Conservation (phyloP, 805 yeast species). For the Komagataella kurtzmanii region DNA sequence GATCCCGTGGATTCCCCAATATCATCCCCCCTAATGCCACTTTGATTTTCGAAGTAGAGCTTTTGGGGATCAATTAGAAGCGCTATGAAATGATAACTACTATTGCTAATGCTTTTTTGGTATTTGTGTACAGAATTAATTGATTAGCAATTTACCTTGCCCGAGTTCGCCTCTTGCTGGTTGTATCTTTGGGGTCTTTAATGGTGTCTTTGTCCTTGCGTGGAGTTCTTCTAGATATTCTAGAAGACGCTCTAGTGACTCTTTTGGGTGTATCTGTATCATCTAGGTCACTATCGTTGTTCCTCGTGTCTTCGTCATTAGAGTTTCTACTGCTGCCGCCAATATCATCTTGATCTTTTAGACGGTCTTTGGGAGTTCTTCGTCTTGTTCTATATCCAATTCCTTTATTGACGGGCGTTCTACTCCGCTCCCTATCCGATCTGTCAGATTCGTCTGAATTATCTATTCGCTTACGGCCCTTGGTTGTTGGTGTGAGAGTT, state of each 20-base stretch:
- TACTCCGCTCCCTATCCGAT: conserved; percentile 3
- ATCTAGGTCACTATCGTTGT: not conserved
- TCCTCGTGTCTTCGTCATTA: conserved; percentile 4
- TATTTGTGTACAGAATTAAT: not conserved
- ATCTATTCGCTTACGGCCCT: conserved; percentile 2
- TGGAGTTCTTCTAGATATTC: conserved; percentile 1
- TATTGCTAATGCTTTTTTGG: not conserved
- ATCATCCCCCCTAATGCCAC: conserved; percentile 95
- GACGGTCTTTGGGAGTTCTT: not conserved
- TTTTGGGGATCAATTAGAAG: conserved; percentile 36
- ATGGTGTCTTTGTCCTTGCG: conserved; percentile 1
- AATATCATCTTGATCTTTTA: conserved; percentile 4
- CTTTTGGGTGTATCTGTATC: not conserved
- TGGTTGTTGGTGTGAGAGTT: not conserved
- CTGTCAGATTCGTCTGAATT: conserved; percentile 3
- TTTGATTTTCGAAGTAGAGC: conserved; percentile 74
- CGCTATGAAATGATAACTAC: not conserved
- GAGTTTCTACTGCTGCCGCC: conserved; percentile 2
- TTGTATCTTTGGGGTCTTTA: not conserved
- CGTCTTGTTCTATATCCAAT: conserved; percentile 4
- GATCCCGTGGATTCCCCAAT: conserved; percentile 92
- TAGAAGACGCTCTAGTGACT: conserved; percentile 1
- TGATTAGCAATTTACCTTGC: not conserved
- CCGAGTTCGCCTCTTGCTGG: not conserved
- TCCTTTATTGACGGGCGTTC: conserved; percentile 3